These are phyloP conservation scores for Cymbopogon citratus DNA, from an alignment of 176 grass and related monocot genomes.

Conservation along the genomic window DNA sequence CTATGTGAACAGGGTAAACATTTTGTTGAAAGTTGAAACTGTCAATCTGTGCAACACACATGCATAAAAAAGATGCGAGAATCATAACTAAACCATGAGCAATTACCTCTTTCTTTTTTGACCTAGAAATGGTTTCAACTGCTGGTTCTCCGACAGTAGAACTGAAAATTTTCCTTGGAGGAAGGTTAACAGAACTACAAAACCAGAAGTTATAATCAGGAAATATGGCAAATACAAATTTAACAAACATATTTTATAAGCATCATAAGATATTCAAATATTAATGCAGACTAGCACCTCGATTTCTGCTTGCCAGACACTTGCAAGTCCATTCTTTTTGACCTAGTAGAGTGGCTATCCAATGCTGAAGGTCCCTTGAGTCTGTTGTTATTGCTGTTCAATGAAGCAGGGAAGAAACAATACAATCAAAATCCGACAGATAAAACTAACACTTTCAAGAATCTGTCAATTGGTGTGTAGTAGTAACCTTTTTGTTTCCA, in stretches of 20 bases:
- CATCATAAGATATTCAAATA: conserved; percentile 23
- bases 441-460: conserved; percentile 2
- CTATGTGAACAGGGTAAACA: background rate
- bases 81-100: background rate
- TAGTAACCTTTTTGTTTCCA: conserved; percentile 64
- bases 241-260: conserved; percentile 18
- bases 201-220: conserved; percentile 19
- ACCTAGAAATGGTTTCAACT: conserved; percentile 25
- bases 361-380: conserved; percentile 5
- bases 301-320: conserved; percentile 48
- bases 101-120: conserved; percentile 58
- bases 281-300: conserved; percentile 46
- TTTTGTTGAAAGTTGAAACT: background rate
- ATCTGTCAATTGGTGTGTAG: conserved; percentile 2
- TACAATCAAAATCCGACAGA: background rate
- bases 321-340: conserved; percentile 36
- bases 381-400: conserved; percentile 29
- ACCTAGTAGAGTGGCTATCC: conserved; percentile 18
- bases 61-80: background rate
- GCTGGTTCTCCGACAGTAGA: conserved; percentile 34
- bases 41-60: background rate
- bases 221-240: conserved; percentile 7
- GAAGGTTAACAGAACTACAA: conserved; percentile 59
- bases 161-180: conserved; percentile 50
- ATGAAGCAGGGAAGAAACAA: conserved; percentile 17